phyloP scores from a whole-genome alignment of 139 green algal genomes.

The Tetraselmis striata region DNA sequence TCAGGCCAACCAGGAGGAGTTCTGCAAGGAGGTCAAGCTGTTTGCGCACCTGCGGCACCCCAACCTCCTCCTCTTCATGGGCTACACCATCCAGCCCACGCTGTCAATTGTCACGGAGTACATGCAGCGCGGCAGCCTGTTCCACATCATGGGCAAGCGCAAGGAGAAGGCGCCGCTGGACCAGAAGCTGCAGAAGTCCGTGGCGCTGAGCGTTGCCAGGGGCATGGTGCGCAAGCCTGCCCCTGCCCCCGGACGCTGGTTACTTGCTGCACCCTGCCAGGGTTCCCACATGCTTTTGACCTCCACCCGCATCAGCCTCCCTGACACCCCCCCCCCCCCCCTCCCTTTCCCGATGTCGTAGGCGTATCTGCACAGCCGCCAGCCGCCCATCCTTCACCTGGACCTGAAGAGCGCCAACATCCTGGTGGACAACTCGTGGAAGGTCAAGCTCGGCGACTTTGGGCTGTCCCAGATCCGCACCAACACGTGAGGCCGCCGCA shows the following conservation, averaged over 20 bases:
- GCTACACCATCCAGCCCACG: conserved; percentile 32
- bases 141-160: conserved; percentile 33
- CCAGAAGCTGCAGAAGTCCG: conserved; percentile 23
- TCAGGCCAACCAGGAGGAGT: conserved; percentile 29
- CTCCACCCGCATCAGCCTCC: too few species aligned
- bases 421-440: conserved; percentile 62
- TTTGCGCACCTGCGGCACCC: conserved; percentile 46
- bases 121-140: conserved; percentile 41
- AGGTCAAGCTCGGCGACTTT: conserved; percentile 73
- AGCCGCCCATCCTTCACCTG: conserved; percentile 73
- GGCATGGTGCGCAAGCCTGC: conserved; percentile 33
- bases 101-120: conserved; percentile 35
- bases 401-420: conserved; percentile 76
- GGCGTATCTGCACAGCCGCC: conserved; percentile 69
- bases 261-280: too few species aligned
- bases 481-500: too few species aligned
- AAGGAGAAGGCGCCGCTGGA: conserved; percentile 27
- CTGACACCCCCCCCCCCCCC: too few species aligned
- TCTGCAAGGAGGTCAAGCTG: conserved; percentile 40
- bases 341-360: not conserved
- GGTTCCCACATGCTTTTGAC: too few species aligned
- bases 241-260: too few species aligned
- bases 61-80: conserved; percentile 65
- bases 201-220: conserved; percentile 51
- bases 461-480: conserved; percentile 37